Evolutionary conservation across 1,284 basidiomycete species (phyloP).

Genomic region (Puccinia hordei): DNA sequence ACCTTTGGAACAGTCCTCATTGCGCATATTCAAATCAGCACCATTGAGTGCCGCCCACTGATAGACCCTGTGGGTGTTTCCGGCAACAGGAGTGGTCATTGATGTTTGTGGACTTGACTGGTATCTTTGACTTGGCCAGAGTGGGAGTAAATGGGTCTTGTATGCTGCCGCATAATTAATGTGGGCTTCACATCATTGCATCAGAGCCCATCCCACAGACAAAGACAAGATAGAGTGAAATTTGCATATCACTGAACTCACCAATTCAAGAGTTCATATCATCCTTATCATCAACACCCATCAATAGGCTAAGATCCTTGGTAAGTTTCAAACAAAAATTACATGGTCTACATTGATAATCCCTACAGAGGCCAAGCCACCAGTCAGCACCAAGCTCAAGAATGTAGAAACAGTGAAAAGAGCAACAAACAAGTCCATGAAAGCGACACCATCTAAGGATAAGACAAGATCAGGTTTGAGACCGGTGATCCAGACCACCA

Average conservation of each 20-base stretch:
- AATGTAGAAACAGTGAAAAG: neutral
- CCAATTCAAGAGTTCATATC: constrained; percentile 87
- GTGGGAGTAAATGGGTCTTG: constrained; percentile 15
- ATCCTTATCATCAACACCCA: constrained; percentile 72
- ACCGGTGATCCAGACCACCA: constrained; percentile 58
- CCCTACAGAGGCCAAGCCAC: constrained; percentile 61
- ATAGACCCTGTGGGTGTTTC: neutral
- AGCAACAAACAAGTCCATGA: constrained; percentile 67
- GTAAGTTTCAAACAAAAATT: constrained; percentile 78
- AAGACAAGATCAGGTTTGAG: constrained; percentile 86
- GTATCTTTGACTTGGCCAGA: neutral
- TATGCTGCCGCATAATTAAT: constrained; percentile 78
- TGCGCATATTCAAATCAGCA: no score
- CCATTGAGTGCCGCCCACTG: neutral
- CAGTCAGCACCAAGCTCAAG: no score
- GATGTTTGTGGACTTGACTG: neutral
- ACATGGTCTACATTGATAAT: constrained; percentile 63
- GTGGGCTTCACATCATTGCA: no score
- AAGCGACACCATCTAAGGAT: constrained; percentile 76
- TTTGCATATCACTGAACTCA: constrained; percentile 12
- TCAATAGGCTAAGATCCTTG: constrained; percentile 76
- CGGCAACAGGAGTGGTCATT: neutral
- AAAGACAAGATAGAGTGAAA: no score
- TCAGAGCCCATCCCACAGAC: no score
- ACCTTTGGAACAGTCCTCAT: neutral